Evolutionary conservation across 2,329 filamentous ascomycete genomes (phyloP).

Genomic region (Nemania sp.): DNA sequence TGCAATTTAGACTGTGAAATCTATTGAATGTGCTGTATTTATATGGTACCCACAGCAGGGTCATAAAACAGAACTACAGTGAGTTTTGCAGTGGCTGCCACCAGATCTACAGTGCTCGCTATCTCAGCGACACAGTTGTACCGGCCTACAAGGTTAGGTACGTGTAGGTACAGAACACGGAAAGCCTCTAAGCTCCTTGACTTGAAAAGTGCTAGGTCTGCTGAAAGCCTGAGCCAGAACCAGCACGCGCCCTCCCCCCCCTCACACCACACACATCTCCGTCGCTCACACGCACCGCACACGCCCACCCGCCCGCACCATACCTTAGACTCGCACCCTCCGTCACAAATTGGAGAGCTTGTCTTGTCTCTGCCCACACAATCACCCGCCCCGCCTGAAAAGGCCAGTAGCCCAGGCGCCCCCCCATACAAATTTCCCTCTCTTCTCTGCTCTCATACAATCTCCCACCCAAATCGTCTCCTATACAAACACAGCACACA

Average conservation of each 20-base stretch:
- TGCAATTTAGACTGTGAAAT: background rate
- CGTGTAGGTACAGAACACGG: background rate
- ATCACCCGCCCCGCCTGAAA: constrained; percentile 76
- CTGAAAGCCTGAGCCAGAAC: constrained; percentile 27
- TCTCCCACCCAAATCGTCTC: constrained; percentile 65
- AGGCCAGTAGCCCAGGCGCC: constrained; percentile 63
- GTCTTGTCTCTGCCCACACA: constrained; percentile 59
- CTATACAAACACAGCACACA: constrained; percentile 61
- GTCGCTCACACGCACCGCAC: constrained; percentile 22
- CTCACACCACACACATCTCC: constrained; percentile 24
- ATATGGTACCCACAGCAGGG: constrained; percentile 24
- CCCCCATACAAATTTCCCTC: constrained; percentile 69
- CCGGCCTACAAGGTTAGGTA: background rate
- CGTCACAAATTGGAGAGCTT: constrained; percentile 44
- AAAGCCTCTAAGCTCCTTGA: constrained; percentile 5
- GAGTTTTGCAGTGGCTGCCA: constrained; percentile 4
- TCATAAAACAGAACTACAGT: constrained; percentile 16
- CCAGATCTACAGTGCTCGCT: constrained; percentile 25
- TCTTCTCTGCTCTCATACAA: constrained; percentile 70
- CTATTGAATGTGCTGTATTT: constrained; percentile 13
- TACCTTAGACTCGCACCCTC: constrained; percentile 45
- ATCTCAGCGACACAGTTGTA: background rate
- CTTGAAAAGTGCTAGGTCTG: constrained; percentile 17
- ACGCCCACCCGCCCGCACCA: constrained; percentile 19
- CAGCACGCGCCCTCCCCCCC: constrained; percentile 25